Percentiles rank a stretch among this genome's conserved stretches.
Conservation (phyloP, 108 stramenopile genomes). For the Mediolabrus comicus region DNA sequence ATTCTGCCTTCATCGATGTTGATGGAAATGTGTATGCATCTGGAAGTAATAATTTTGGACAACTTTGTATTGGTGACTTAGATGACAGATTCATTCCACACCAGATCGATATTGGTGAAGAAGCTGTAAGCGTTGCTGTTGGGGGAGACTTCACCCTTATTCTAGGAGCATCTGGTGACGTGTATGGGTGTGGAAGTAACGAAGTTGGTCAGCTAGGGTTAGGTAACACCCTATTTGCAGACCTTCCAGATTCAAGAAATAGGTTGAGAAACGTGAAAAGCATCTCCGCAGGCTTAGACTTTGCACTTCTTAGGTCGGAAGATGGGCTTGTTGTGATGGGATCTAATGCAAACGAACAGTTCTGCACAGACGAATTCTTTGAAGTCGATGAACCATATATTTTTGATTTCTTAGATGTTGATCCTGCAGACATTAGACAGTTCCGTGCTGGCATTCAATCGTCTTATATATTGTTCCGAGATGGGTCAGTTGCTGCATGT, state of each 20-base stretch:
- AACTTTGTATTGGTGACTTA: conserved; percentile 22
- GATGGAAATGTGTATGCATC: conserved; percentile 26
- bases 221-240: not conserved
- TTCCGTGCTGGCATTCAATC: conserved; percentile 33
- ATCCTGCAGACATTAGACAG: not conserved
- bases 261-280: conserved; percentile 21
- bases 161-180: conserved; percentile 8
- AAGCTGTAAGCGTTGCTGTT: conserved; percentile 22
- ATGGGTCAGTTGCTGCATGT: conserved; percentile 35
- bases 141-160: conserved; percentile 32
- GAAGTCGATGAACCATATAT: not conserved
- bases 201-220: conserved; percentile 26
- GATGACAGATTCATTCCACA: conserved; percentile 16
- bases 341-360: conserved; percentile 12
- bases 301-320: conserved; percentile 21
- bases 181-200: conserved; percentile 37
- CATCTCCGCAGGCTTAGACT: conserved; percentile 27
- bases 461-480: conserved; percentile 15
- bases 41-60: conserved; percentile 30
- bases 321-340: conserved; percentile 35
- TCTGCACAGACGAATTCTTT: conserved; percentile 14
- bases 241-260: conserved; percentile 22
- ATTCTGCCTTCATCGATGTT: conserved; percentile 27
- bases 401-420: not conserved
- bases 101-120: conserved; percentile 18